phyloP scores from a whole-genome alignment of 768 basidiomycete genomes.

The Lactarius hengduanensis region DNA sequence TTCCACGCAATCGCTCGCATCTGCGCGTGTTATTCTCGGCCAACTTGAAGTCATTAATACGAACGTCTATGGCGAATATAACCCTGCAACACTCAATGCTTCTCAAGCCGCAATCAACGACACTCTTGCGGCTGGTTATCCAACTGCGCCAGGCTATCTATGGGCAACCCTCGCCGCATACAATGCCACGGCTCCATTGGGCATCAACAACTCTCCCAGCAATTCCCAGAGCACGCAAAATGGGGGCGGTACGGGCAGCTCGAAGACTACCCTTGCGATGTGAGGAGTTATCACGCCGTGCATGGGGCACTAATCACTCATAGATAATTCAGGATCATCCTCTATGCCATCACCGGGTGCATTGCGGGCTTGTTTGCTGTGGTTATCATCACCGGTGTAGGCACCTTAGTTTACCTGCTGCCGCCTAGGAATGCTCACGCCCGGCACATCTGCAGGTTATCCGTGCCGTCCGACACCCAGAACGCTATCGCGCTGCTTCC shows the following conservation, averaged over 20 bases:
- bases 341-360: constrained; percentile 86
- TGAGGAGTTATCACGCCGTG: constrained; percentile 34
- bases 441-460: constrained; percentile 53
- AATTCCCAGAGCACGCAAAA: constrained; percentile 30
- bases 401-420: constrained; percentile 31
- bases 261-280: constrained; percentile 63
- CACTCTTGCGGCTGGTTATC: constrained; percentile 44
- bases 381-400: constrained; percentile 81
- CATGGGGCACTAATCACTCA: constrained; percentile 13
- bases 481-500: constrained; percentile 66
- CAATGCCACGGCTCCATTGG: constrained; percentile 51
- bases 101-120: constrained; percentile 43
- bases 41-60: constrained; percentile 57
- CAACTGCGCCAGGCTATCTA: constrained; percentile 57
- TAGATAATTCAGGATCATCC: constrained; percentile 56
- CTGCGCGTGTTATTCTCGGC: constrained; percentile 55
- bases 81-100: constrained; percentile 61
- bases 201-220: constrained; percentile 28
- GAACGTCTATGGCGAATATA: constrained; percentile 53
- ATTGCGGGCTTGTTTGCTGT: constrained; percentile 82
- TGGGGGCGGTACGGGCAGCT: not conserved
- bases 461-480: constrained; percentile 81
- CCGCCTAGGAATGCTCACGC: not conserved
- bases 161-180: constrained; percentile 66
- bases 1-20: constrained; percentile 61